phyloP scores from a whole-genome alignment of 169 alveolate genomes.

The Eimeria falciformis region DNA sequence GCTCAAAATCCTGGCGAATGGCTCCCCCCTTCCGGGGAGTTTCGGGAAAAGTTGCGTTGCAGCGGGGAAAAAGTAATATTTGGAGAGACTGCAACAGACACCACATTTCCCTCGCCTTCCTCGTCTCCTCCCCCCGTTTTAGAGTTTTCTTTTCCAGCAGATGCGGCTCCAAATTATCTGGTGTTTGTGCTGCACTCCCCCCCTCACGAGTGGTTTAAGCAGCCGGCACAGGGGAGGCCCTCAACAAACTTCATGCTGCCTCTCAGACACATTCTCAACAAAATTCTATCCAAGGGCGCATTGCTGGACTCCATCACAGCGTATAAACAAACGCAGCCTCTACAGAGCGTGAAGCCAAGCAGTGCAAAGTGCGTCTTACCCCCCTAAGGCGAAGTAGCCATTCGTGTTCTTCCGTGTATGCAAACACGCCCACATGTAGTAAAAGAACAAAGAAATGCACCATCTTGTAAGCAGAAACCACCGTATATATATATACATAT shows the following conservation, averaged over 20 bases:
- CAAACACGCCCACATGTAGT: too few species aligned
- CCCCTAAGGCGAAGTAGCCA: too few species aligned
- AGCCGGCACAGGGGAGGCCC: slow-evolving; percentile 64
- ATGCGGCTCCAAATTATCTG: slow-evolving; percentile 58
- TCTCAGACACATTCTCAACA: slow-evolving; percentile 33
- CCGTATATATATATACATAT: not conserved
- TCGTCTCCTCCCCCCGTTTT: slow-evolving; percentile 55
- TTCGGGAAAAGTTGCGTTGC: slow-evolving; percentile 29
- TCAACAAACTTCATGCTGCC: slow-evolving; percentile 66
- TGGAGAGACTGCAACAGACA: slow-evolving; percentile 55
- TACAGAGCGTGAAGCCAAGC: slow-evolving; percentile 15
- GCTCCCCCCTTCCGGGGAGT: slow-evolving; percentile 36
- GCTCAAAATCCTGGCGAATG: slow-evolving; percentile 70
- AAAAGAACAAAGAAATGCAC: not conserved
- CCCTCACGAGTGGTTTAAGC: slow-evolving; percentile 69
- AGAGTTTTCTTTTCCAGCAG: slow-evolving; percentile 35
- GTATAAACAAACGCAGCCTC: slow-evolving; percentile 34
- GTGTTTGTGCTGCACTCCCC: slow-evolving; percentile 66
- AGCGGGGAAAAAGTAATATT: not conserved
- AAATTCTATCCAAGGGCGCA: not conserved
- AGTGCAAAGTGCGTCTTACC: slow-evolving; percentile 26
- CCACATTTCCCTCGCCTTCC: slow-evolving; percentile 61
- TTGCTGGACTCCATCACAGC: slow-evolving; percentile 35
- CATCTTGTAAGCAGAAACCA: not conserved
- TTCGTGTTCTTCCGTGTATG: too few species aligned